Evolutionary conservation across 805 yeast genomes (phyloP).

Genomic region (Ogataea chonburiensis): DNA sequence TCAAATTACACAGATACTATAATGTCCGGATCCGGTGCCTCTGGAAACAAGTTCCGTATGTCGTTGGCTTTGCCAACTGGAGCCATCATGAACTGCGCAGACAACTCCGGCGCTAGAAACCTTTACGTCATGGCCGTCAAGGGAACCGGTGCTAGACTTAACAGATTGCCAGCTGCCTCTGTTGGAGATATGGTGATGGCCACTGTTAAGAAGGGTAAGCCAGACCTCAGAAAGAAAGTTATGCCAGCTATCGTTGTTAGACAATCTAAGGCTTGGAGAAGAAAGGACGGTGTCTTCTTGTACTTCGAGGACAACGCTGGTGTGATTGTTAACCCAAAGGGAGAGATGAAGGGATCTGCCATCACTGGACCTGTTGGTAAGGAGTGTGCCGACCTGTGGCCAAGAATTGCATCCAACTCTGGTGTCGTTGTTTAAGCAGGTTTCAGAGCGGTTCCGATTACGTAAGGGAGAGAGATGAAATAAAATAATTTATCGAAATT

Average conservation of each 20-base stretch:
- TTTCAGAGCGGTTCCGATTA: slow-evolving; percentile 12
- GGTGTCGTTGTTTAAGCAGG: slow-evolving; percentile 95
- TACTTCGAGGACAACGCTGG: slow-evolving; percentile 99
- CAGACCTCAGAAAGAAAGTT: slow-evolving; percentile 99
- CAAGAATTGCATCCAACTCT: slow-evolving; percentile 99
- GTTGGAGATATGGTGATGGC: slow-evolving; percentile 99
- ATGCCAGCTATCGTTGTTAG: slow-evolving; percentile 99
- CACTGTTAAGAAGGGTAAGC: slow-evolving; percentile 99
- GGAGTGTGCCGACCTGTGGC: slow-evolving; percentile 99
- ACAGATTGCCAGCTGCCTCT: slow-evolving; percentile 99
- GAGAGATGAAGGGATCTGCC: slow-evolving; percentile 99
- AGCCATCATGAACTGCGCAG: slow-evolving; percentile 99
- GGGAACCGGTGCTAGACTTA: slow-evolving; percentile 99
- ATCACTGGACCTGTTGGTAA: slow-evolving; percentile 99
- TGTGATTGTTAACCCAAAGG: slow-evolving; percentile 99
- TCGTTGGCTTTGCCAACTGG: slow-evolving; percentile 99
- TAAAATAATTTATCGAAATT: slow-evolving; percentile 12
- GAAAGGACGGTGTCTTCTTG: slow-evolving; percentile 99
- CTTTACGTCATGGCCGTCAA: slow-evolving; percentile 97
- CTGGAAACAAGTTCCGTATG: slow-evolving; percentile 99
- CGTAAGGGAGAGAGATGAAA: slow-evolving; percentile 18
- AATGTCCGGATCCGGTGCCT: slow-evolving; percentile 93
- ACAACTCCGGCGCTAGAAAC: slow-evolving; percentile 99
- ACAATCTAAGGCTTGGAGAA: slow-evolving; percentile 99
- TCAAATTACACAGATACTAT: slow-evolving; percentile 12